These are phyloP conservation scores for Neoboletus brunneissimus DNA, from an alignment of 768 basidiomycete species.

Conservation along the genomic window DNA sequence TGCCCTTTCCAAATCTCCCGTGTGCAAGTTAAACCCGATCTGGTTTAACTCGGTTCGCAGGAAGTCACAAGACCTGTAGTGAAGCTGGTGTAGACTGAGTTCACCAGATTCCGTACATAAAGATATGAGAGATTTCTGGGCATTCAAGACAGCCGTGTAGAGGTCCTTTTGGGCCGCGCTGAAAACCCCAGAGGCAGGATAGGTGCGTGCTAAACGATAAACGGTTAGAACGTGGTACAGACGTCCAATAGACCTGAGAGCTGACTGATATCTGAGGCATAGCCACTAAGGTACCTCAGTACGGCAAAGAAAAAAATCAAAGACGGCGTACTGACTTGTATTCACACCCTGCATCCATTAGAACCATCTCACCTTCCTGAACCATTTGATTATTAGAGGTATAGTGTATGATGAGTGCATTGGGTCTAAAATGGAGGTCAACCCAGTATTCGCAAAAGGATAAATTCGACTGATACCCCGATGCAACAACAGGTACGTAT, in stretches of 20 bases:
- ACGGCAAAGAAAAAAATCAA: not conserved
- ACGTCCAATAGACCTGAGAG: not conserved
- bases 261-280: constrained; percentile 92
- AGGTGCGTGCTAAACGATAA: constrained; percentile 67
- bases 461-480: constrained; percentile 54
- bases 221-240: constrained; percentile 4
- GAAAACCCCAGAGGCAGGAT: constrained; percentile 81
- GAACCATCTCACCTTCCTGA: constrained; percentile 66
- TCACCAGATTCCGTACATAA: constrained; percentile 57
- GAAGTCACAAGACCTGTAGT: constrained; percentile 64
- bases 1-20: constrained; percentile 60
- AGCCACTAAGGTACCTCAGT: constrained; percentile 53
- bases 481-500: constrained; percentile 98
- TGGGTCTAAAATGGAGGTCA: constrained; percentile 50
- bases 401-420: constrained; percentile 92
- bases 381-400: constrained; percentile 85
- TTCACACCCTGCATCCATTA: constrained; percentile 93
- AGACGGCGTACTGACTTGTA: constrained; percentile 57
- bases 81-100: constrained; percentile 71
- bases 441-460: not conserved
- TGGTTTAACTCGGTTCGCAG: constrained; percentile 73
- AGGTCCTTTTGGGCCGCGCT: constrained; percentile 77
- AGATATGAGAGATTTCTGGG: constrained; percentile 63
- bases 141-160: constrained; percentile 73
- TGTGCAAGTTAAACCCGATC: constrained; percentile 41